Conservation (phyloP, 805 yeast species). For the Yamadazyma insecticola region DNA sequence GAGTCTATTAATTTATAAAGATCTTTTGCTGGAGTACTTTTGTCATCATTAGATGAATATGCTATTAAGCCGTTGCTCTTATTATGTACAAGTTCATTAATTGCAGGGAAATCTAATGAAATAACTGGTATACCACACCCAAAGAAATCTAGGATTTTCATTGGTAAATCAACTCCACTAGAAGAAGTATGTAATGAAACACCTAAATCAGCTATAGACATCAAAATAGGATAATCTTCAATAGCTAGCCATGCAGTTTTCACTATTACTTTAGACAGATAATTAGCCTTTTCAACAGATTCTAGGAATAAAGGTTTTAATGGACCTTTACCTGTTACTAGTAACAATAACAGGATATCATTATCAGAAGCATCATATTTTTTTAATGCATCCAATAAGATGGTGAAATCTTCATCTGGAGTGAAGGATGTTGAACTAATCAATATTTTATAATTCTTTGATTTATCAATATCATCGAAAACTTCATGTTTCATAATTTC, state of each 20-base stretch:
- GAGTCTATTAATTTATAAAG: slow-evolving; percentile 19
- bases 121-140: slow-evolving; percentile 95
- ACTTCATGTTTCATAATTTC: slow-evolving; percentile 21
- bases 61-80: slow-evolving; percentile 50
- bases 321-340: slow-evolving; percentile 99
- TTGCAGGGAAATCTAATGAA: slow-evolving; percentile 70
- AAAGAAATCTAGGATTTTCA: slow-evolving; percentile 95
- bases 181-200: slow-evolving; percentile 88
- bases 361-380: slow-evolving; percentile 43
- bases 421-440: slow-evolving; percentile 92
- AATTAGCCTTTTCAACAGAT: slow-evolving; percentile 39
- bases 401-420: slow-evolving; percentile 83
- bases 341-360: slow-evolving; percentile 38
- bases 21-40: slow-evolving; percentile 14
- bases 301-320: slow-evolving; percentile 49
- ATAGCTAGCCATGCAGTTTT: slow-evolving; percentile 71
- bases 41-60: neutral
- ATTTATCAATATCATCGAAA: slow-evolving; percentile 19
- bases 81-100: slow-evolving; percentile 69
- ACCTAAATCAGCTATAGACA: slow-evolving; percentile 80
- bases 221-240: slow-evolving; percentile 73
- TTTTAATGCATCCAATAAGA: slow-evolving; percentile 65
- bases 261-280: slow-evolving; percentile 49
- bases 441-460: slow-evolving; percentile 52
- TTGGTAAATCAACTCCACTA: slow-evolving; percentile 91